Evolutionary conservation across 1,284 basidiomycete genomes (phyloP), one percentile per base, ranked within the genome.

Genomic region (Ceratorhiza oryzae-sativae): DNA sequence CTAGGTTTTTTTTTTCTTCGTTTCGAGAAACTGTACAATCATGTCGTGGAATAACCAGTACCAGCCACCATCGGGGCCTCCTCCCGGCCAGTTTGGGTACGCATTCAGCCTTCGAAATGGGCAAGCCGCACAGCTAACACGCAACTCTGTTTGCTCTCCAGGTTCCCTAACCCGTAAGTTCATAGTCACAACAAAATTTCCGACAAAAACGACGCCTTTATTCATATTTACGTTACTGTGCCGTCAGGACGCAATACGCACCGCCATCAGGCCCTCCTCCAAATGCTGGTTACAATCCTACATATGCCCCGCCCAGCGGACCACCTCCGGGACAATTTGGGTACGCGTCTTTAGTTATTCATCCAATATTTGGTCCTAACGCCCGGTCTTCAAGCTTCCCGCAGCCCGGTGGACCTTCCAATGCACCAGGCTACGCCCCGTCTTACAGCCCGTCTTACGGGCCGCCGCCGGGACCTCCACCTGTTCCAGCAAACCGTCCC

Each of bases 21-120:
- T 27, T 45, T 45, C 27, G 42, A 8, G 18, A 68, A 15, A n/a
- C n/a, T n/a, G n/a, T n/a, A n/a, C n/a, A 1, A n/a, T n/a, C 42
- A 68, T 68, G 65, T 68, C 65, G 39, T 68, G 65, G 65, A 68
- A 68, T 27, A 68, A 68, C 41, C 65, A 68, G 27, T 68, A 68
- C 32, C 41, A 25, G n/a, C 65, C 65, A n/a, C 65, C 65, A 30
- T 68, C 65, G 25, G 65, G 65, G 23, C 65, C 65, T 12, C 65
- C 65, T 25, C 65, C 53, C 32, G 65, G 65, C 10, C 65, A 68
- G 27, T 68, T 68, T 68, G 65, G 65, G 65, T 68, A 56, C 20
- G 65, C 41, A 20, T 68, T 68, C 34, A 10, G 36, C 12, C 27
- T 34, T 45, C 45, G 18, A 30, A 20, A 1, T 53, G 30, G 25